Conservation (phyloP, 2,329 filamentous ascomycete genomes). For the Neocucurbitaria cava region DNA sequence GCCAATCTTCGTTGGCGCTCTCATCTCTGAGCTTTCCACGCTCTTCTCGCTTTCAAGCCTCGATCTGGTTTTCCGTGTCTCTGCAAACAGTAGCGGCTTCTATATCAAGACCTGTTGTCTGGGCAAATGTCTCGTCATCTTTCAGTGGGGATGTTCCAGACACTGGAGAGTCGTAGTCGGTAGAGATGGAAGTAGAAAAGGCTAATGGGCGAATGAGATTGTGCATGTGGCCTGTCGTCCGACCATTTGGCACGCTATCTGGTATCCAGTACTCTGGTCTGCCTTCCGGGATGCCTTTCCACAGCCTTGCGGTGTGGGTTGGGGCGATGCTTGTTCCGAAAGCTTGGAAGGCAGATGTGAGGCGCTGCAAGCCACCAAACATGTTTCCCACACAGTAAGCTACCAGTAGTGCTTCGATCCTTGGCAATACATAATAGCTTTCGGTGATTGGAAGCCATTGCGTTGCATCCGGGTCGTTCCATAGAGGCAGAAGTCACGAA, state of each 20-base stretch:
- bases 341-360: background rate
- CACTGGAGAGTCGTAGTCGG: background rate
- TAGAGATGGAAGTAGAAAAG: conserved; percentile 11
- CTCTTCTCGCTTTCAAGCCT: conserved; percentile 28
- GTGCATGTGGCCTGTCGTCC: conserved; percentile 11
- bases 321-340: background rate
- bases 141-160: conserved; percentile 4
- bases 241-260: conserved; percentile 9
- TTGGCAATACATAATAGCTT: too few species aligned
- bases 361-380: background rate
- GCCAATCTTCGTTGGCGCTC: background rate
- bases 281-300: conserved; percentile 7
- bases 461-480: background rate
- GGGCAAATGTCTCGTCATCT: conserved; percentile 23
- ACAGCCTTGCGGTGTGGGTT: background rate
- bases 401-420: too few species aligned
- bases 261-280: conserved; percentile 7
- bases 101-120: conserved; percentile 19
- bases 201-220: conserved; percentile 20
- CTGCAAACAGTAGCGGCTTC: conserved; percentile 11
- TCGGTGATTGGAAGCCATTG: background rate
- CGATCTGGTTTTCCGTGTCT: conserved; percentile 6
- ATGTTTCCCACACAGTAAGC: too few species aligned
- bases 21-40: conserved; percentile 4
- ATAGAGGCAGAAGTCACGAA: background rate